A percentile compares a stretch with the other conserved stretches of the same genome.
Evolutionary conservation across 2,329 filamentous ascomycete genomes (phyloP).

Genomic region (Trichoderma semiorbis): DNA sequence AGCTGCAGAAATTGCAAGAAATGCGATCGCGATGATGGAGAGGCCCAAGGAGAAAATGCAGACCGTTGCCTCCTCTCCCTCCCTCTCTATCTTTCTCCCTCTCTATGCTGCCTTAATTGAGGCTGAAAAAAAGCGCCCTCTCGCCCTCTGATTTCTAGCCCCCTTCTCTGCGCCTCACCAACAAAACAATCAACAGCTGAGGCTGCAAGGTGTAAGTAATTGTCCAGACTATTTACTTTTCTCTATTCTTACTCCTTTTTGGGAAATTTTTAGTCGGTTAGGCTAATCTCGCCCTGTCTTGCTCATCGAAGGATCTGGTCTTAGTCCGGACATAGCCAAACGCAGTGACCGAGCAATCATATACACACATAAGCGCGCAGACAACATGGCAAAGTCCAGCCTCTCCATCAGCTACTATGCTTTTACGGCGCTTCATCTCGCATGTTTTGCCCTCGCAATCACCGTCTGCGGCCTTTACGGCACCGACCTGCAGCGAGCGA

Average conservation of each 20-base stretch:
- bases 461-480: conserved; percentile 78
- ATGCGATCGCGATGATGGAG: background rate
- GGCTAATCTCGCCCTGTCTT: background rate
- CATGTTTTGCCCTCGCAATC: conserved; percentile 73
- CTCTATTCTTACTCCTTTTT: background rate
- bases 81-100: background rate
- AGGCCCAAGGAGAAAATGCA: background rate
- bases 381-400: conserved; percentile 43
- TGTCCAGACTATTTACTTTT: background rate
- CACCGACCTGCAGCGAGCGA: conserved; percentile 58
- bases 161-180: background rate
- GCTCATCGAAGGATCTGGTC: background rate
- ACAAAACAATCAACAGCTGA: background rate
- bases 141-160: background rate
- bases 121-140: background rate
- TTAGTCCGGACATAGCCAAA: background rate
- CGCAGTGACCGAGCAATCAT: background rate
- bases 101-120: background rate
- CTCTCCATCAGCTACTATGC: conserved; percentile 48
- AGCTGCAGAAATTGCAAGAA: background rate
- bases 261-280: background rate
- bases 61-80: background rate
- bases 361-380: background rate
- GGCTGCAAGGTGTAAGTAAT: background rate
- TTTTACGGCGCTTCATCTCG: conserved; percentile 64